Evolutionary conservation across 768 basidiomycete genomes (phyloP), one percentile per base, ranked within the genome.

Genomic region (Trametes sanguinea): DNA sequence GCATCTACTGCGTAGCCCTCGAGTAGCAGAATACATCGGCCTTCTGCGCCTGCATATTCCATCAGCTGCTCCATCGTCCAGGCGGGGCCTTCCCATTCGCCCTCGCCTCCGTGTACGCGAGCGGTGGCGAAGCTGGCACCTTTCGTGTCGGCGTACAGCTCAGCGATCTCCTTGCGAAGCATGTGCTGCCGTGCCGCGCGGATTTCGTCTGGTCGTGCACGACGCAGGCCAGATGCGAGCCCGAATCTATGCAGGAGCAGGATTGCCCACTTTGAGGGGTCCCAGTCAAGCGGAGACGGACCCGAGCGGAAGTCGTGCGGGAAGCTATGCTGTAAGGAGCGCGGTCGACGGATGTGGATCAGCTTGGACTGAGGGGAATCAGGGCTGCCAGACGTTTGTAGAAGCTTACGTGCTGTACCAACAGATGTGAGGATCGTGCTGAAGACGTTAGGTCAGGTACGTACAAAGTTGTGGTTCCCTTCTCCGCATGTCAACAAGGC

Each of bases 211-310:
- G 77, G 65, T 16, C 78, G 74, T 0, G 83, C 86, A 16, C 79
- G 76, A 3, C 85, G 80, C 14, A 89, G 74, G 43, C 78, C 75
- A 6, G 71, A 75, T 1, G 76, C 82, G 0, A 85, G 71, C 0
- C 85, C 83, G 7, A 85, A 52, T 5, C 65, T 67, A 64, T 85
- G 74, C 10, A 92, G 76, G 4, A 74, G 51, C 22, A 82, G 69
- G 44, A 92, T 91, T 45, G 86, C 80, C 90, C 89, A 92, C 75
- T 91, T 92, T 2, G 88, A 88, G 0, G 90, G 89, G 72, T 93
- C 90, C 89, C 89, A 93, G 65, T 88, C 88, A 29, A 77, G 71
- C 6, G 61, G 50, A 17, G 81, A 78, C 9, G 85, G 86, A 0
- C 85, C 88, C 17, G 89, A 88, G 29, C 89, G 83, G 73, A 85